Conservation (phyloP, 305 asterid genomes). For the Fraxinus greggii region DNA sequence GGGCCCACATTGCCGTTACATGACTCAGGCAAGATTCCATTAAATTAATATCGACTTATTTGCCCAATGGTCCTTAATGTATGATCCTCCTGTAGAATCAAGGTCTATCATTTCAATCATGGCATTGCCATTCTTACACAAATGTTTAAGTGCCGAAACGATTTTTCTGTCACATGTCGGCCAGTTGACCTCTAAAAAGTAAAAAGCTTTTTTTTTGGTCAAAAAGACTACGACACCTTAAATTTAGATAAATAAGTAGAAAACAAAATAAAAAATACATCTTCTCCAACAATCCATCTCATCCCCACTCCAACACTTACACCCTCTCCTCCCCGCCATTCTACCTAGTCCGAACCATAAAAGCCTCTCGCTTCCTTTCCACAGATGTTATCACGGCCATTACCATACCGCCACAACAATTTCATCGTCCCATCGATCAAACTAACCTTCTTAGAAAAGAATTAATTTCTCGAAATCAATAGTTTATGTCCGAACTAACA, state of each 20-base stretch:
- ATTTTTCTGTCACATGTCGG: background rate
- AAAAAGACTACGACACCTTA: background rate
- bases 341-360: background rate
- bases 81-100: background rate
- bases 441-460: background rate
- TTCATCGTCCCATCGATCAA: background rate
- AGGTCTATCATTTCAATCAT: background rate
- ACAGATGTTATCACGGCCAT: background rate
- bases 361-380: background rate
- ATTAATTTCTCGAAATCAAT: background rate
- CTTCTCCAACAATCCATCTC: background rate
- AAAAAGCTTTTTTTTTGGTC: too few species aligned
- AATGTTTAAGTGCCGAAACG: background rate
- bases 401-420: background rate
- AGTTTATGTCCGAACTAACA: background rate
- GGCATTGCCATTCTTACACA: background rate
- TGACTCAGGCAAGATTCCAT: slow-evolving; percentile 51
- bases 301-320: too few species aligned
- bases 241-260: background rate
- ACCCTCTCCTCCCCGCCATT: background rate
- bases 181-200: background rate
- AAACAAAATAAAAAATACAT: too few species aligned
- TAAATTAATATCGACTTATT: slow-evolving; percentile 13
- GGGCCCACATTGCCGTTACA: slow-evolving; percentile 35
- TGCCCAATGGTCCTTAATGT: background rate